Base-by-base conservation (phyloP, 2,329 filamentous ascomycete species). In the Cercospora zeina region DNA sequence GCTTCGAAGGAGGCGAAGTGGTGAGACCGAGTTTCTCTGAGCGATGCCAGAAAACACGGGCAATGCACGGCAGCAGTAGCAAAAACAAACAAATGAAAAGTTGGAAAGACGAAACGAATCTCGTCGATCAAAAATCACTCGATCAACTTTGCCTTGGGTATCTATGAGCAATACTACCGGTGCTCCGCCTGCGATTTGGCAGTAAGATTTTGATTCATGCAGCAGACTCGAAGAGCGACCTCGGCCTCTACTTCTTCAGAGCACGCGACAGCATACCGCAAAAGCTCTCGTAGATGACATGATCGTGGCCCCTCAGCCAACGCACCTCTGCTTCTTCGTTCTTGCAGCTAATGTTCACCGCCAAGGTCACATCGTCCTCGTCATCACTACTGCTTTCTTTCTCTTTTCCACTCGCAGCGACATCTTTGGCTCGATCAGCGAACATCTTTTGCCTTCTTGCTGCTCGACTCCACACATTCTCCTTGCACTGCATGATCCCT, bases 201-300 rank as follows among this genome's bases (percentile, higher is more conserved):
- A 36, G 6, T 10, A 34, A n/a, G 9, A 36, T 11, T 16, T 10
- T 14, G 27, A 21, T 54, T 13, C 16, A 33, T 36, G 31, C 33
- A 31, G 24, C 9, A 6, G 27, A 16, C 8, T 14, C 13, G 2
- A 10, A 27, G 16, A 16, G 14, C n/a, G 8, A 16, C 3, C 3
- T 16, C 54, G 16, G 21, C 13, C 11, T 36, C 55, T 58, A 45
- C n/a, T 51, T 59, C 33, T 49, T 64, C 56, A 73, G 37, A 2
- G 67, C 57, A n/a, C 70, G 60, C 74, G 87, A 89, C 49, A 96
- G 66, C 79, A 93, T 91, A 0, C 91, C 92, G 63, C 87, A 89
- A 65, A 99, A 91, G 73, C 93, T 97, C 77, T 96, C 90, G 75
- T 93, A 96, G 0, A 95, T 72, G 0, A 87, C 81, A 16, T 83